Evolutionary conservation across 371 early-diverging fungal species (phyloP).

Genomic region (Lichtheimia ornata): DNA sequence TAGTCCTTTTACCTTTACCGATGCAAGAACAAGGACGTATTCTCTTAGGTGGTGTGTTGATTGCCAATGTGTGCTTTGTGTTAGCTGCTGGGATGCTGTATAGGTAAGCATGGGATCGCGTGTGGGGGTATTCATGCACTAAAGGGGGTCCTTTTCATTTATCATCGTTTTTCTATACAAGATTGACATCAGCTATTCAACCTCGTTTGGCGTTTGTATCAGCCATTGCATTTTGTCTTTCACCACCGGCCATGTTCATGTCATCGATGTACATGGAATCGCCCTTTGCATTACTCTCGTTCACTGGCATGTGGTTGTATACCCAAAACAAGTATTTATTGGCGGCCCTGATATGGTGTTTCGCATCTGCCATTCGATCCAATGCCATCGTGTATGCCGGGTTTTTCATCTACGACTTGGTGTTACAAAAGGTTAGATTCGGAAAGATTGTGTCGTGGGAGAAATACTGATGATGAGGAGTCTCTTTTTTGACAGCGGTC

Average conservation of each 20-base stretch:
- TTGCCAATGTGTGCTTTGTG: constrained; percentile 80
- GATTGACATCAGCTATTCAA: constrained; percentile 52
- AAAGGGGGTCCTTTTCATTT: no score
- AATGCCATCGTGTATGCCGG: constrained; percentile 85
- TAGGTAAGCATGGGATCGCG: constrained; percentile 33
- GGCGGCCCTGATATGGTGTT: constrained; percentile 56
- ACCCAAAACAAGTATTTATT: constrained; percentile 36
- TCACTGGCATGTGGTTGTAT: constrained; percentile 73
- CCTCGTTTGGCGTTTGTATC: constrained; percentile 60
- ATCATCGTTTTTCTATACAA: constrained; percentile 16
- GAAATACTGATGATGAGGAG: no score
- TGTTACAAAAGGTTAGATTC: constrained; percentile 12
- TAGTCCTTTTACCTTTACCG: constrained; percentile 48
- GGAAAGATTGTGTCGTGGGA: no score
- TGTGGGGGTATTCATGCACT: no score
- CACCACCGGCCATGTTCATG: constrained; percentile 87
- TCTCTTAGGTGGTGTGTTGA: constrained; percentile 65
- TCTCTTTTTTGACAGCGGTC: no score
- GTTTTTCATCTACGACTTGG: constrained; percentile 71
- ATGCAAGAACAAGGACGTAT: constrained; percentile 42
- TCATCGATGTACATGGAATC: constrained; percentile 89
- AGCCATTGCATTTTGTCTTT: constrained; percentile 72
- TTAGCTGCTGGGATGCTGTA: constrained; percentile 75
- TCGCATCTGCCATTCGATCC: constrained; percentile 70
- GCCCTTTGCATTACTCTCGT: constrained; percentile 78